phyloP scores from a whole-genome alignment of 169 alveolate genomes.

The Plasmodium billcollinsi region DNA sequence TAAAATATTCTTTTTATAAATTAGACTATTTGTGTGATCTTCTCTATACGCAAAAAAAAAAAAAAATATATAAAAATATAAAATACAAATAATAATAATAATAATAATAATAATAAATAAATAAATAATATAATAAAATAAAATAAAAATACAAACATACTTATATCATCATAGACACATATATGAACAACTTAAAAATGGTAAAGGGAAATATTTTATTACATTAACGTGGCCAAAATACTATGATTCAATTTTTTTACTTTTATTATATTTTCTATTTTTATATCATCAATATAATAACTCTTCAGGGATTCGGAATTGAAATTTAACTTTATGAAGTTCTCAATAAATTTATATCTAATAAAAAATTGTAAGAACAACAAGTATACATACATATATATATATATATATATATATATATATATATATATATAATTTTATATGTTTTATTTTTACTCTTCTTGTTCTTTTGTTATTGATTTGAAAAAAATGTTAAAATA shows the following conservation, averaged over 20 bases:
- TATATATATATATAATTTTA: neutral
- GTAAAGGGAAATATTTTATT: neutral
- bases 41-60: conserved; percentile 18
- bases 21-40: conserved; percentile 34
- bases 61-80: neutral
- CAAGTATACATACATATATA: neutral
- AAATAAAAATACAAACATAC: neutral
- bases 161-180: neutral
- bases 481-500: conserved; percentile 54
- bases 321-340: conserved; percentile 26
- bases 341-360: conserved; percentile 35
- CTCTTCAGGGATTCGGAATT: conserved; percentile 23
- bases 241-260: conserved; percentile 62
- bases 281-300: conserved; percentile 60
- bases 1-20: conserved; percentile 44
- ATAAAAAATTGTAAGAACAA: neutral
- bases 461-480: conserved; percentile 12
- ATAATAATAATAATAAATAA: neutral
- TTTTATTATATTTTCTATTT: conserved; percentile 64
- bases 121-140: neutral
- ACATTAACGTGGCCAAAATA: conserved; percentile 46
- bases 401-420: neutral
- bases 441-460: conserved; percentile 26
- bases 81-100: neutral
- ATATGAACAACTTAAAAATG: neutral